Evolutionary conservation across 192 early-diverging fungal species (phyloP).

Genomic region (Backusella sp.): DNA sequence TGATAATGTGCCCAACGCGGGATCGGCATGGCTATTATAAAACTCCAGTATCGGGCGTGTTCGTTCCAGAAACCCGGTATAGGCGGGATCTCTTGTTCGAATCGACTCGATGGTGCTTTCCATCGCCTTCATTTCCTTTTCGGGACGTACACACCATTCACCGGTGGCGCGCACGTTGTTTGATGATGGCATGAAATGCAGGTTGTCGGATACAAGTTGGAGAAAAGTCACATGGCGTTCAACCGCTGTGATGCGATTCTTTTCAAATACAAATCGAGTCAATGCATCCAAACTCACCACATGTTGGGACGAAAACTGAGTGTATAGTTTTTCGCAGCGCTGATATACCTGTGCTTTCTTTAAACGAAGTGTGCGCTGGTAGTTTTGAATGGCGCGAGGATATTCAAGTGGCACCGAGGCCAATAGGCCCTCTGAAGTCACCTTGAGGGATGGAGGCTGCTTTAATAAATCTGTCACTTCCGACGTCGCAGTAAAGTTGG

Average conservation of each 20-base stretch:
- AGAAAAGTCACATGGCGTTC: conserved; percentile 59
- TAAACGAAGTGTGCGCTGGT: conserved; percentile 36
- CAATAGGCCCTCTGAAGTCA: conserved; percentile 5
- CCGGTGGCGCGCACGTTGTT: conserved; percentile 46
- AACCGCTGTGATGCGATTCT: conserved; percentile 27
- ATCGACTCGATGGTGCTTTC: conserved; percentile 48
- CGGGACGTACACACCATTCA: conserved; percentile 48
- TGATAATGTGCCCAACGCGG: not conserved
- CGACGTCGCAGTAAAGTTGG: conserved; percentile 29
- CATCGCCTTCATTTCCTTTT: conserved; percentile 42
- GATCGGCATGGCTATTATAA: conserved; percentile 21
- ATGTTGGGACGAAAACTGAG: conserved; percentile 25
- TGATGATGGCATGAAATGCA: conserved; percentile 46
- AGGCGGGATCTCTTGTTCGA: conserved; percentile 40
- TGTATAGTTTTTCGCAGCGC: conserved; percentile 34
- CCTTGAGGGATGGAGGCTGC: conserved; percentile 2
- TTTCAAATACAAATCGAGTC: not conserved
- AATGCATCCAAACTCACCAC: not conserved
- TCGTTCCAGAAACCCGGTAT: conserved; percentile 52
- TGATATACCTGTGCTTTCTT: conserved; percentile 37
- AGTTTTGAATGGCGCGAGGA: conserved; percentile 26
- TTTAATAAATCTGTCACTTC: conserved; percentile 6
- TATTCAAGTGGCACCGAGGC: conserved; percentile 30
- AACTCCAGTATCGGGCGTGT: conserved; percentile 36
- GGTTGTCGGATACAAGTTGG: conserved; percentile 50